Evolutionary conservation across 2,329 filamentous ascomycete species (phyloP), one percentile per base, ranked within the genome.

Genomic region (Davidsoniella virescens): DNA sequence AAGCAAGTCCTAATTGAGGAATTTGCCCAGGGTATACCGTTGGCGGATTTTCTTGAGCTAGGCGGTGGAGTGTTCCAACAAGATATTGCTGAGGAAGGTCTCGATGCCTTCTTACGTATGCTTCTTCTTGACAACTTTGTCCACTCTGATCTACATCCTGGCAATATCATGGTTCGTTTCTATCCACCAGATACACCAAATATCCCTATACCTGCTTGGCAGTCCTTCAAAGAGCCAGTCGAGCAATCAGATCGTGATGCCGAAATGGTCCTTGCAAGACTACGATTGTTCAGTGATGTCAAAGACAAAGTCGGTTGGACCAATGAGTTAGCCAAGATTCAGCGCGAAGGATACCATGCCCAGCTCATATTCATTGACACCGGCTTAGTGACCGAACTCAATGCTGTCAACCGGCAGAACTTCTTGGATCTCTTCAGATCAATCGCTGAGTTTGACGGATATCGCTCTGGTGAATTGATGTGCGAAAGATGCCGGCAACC

Each of bases 131-230:
- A 98, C 64, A 98, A 98, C 63, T 98, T 98, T 63, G 82, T 95
- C 23, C 92, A 98, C 61, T 90, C 92, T 4, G 92, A 98, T 62
- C 69, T 98, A 26, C 92, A 98, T 62, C 92, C 92, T 0, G 92
- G 92, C 23, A 98, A 98, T 63, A 96, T 98, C 66, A 96, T 98
- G 88, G 90, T 98, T 44, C 87, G 93, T 55, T 98, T 98, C 68
- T 95, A 96, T 65, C 80, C 90, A 59, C 80, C 88, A 0, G 78
- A 80, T 12, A 74, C 81, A 54, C 75, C 90, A 0, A 76, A 82
- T 45, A 68, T 93, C 1, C 33, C 29, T 16, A 36, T 52, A 18
- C 41, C 50, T 40, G 36, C 26, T 17, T 52, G 50, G 69, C 71
- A 18, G 66, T 81, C 25, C 60, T 57, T 12, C 51, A 33, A 33